Percentiles rank a stretch among this genome's conserved stretches.
These are phyloP conservation scores for Apophysomyces trapeziformis DNA, from an alignment of 371 early-diverging fungal species.

Conservation along the genomic window DNA sequence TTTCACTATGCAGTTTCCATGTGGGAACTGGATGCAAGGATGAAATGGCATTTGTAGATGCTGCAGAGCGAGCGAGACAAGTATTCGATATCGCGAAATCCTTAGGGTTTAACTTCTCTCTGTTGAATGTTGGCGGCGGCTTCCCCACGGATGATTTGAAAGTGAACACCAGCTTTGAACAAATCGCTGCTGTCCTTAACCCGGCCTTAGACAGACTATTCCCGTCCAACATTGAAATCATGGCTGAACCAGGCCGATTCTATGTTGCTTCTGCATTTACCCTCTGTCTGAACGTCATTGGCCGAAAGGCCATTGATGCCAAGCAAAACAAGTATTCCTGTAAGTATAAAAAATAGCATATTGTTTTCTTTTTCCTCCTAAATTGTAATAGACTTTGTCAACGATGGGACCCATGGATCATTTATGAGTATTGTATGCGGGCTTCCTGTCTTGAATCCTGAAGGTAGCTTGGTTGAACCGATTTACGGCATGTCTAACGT, in stretches of 20 bases:
- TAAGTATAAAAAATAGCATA: constrained; percentile 28
- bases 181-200: constrained; percentile 80
- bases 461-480: constrained; percentile 54
- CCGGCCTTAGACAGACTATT: constrained; percentile 82
- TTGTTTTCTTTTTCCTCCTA: background rate
- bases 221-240: constrained; percentile 76
- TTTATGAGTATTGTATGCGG: constrained; percentile 98
- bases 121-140: constrained; percentile 97
- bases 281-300: constrained; percentile 88
- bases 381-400: constrained; percentile 76
- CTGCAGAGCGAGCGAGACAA: constrained; percentile 79
- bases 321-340: constrained; percentile 71
- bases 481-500: too few species aligned
- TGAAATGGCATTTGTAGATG: constrained; percentile 88
- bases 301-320: constrained; percentile 75
- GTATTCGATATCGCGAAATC: constrained; percentile 86
- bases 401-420: constrained; percentile 97
- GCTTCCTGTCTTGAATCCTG: constrained; percentile 81
- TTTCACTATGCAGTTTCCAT: constrained; percentile 67
- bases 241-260: constrained; percentile 98
- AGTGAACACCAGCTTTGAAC: constrained; percentile 79
- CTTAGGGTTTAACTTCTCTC: constrained; percentile 75
- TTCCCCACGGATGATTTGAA: constrained; percentile 87
- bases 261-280: constrained; percentile 94
- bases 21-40: constrained; percentile 96